These are phyloP conservation scores for Gremmenia infestans DNA, from an alignment of 2,329 filamentous ascomycete species.

Conservation along the genomic window DNA sequence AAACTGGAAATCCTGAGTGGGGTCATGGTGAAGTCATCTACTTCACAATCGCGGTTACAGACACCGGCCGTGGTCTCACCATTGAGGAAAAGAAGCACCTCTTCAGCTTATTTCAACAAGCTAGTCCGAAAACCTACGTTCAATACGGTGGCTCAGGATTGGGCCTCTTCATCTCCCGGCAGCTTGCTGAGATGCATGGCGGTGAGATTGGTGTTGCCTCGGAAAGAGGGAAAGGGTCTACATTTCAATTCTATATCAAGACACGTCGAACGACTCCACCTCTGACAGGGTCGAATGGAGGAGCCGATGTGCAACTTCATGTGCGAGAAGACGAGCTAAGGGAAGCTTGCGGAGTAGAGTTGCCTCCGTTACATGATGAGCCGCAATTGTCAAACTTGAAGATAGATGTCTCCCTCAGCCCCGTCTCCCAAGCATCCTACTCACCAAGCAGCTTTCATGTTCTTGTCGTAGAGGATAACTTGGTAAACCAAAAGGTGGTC, in stretches of 20 bases:
- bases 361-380: slow-evolving; percentile 3
- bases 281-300: slow-evolving; percentile 25
- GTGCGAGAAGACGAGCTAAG: slow-evolving; percentile 13
- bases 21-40: slow-evolving; percentile 47
- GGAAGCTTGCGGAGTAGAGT: slow-evolving; percentile 13
- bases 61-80: slow-evolving; percentile 68
- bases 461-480: slow-evolving; percentile 55
- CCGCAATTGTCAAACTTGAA: slow-evolving; percentile 1
- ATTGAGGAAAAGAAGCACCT: slow-evolving; percentile 65
- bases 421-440: background rate
- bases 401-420: background rate
- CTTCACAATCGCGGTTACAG: slow-evolving; percentile 68
- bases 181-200: slow-evolving; percentile 72
- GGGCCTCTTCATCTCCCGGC: slow-evolving; percentile 71
- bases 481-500: slow-evolving; percentile 55
- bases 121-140: slow-evolving; percentile 68
- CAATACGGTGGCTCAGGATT: slow-evolving; percentile 74
- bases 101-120: slow-evolving; percentile 77
- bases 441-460: slow-evolving; percentile 26
- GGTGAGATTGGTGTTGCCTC: slow-evolving; percentile 72
- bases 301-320: slow-evolving; percentile 14
- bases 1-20: slow-evolving; percentile 13
- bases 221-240: slow-evolving; percentile 61
- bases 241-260: slow-evolving; percentile 70
- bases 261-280: slow-evolving; percentile 19